Conservation (phyloP, 73 alveolate genomes). For the Effrenium voratum region DNA sequence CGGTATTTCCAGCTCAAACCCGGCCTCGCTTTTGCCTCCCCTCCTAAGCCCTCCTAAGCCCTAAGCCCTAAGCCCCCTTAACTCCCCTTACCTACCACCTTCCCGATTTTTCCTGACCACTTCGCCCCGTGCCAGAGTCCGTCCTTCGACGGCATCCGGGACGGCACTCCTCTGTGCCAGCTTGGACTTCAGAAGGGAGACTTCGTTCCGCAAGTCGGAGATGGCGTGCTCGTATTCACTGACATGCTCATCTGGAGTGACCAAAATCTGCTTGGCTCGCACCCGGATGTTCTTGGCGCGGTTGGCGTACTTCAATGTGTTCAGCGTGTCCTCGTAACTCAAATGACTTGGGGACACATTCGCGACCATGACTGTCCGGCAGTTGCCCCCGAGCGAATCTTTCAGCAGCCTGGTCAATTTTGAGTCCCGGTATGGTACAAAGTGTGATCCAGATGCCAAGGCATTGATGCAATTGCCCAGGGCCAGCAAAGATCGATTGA, state of each 20-base stretch:
- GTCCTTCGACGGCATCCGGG: conserved; percentile 40
- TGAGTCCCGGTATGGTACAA: conserved; percentile 99
- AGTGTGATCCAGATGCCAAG: conserved; percentile 97
- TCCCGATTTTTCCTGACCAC: too few relatives aligned
- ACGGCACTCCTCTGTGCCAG: conserved; percentile 45
- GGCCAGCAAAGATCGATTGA: conserved; percentile 98
- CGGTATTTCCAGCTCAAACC: too few relatives aligned
- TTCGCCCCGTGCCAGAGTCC: too few relatives aligned
- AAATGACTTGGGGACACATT: conserved; percentile 97
- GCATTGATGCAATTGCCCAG: conserved; percentile 99
- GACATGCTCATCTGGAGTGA: conserved; percentile 98
- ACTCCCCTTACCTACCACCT: too few relatives aligned
- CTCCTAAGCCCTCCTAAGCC: too few relatives aligned
- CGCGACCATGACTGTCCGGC: conserved; percentile 99
- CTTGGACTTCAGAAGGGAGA: conserved; percentile 72
- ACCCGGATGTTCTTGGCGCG: conserved; percentile 99
- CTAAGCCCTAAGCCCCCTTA: too few relatives aligned
- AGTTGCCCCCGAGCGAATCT: conserved; percentile 99
- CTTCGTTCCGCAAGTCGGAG: conserved; percentile 92
- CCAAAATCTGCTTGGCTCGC: conserved; percentile 97
- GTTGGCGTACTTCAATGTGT: conserved; percentile 99
- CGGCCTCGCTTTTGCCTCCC: too few relatives aligned
- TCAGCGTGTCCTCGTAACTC: conserved; percentile 98
- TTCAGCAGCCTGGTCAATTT: conserved; percentile 99
- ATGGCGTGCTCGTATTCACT: conserved; percentile 99